Conservation (phyloP, 805 yeast genomes). For the Blastobotrys mokoenaii region DNA sequence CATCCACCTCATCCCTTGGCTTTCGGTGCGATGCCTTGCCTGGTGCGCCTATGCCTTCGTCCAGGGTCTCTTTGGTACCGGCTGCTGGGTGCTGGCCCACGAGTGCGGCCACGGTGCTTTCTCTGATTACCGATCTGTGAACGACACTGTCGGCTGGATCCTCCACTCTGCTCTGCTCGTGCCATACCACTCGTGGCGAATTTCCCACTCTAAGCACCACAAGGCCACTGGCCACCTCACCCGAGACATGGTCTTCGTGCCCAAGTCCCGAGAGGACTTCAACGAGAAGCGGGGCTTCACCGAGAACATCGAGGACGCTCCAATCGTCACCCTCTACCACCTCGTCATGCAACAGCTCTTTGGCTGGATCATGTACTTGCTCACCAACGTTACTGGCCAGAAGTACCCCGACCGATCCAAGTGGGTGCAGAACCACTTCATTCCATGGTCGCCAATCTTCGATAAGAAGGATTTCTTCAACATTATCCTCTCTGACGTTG, state of each 20-base stretch:
- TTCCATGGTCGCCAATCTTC: constrained; percentile 65
- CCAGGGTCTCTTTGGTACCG: constrained; percentile 65
- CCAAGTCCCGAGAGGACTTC: constrained; percentile 55
- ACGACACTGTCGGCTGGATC: constrained; percentile 77
- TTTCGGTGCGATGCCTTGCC: constrained; percentile 39
- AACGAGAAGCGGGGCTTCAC: constrained; percentile 27
- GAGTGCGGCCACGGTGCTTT: constrained; percentile 91
- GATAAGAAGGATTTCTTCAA: constrained; percentile 66
- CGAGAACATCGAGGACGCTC: constrained; percentile 67
- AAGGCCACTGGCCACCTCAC: constrained; percentile 80
- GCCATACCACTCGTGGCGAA: constrained; percentile 85
- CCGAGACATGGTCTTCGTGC: constrained; percentile 81
- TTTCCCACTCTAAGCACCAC: constrained; percentile 79
- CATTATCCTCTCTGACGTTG: constrained; percentile 65
- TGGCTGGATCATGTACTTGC: constrained; percentile 66
- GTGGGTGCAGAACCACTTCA: constrained; percentile 56
- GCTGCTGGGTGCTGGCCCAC: constrained; percentile 81
- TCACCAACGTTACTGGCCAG: constrained; percentile 73
- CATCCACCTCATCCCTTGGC: constrained; percentile 43
- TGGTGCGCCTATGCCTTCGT: constrained; percentile 50
- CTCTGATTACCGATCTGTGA: constrained; percentile 59
- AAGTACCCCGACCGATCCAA: constrained; percentile 40
- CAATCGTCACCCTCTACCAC: constrained; percentile 49
- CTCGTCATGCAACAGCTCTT: constrained; percentile 63
- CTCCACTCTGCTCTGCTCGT: constrained; percentile 71